Percentiles rank a stretch among this genome's conserved stretches.
phyloP scores from a whole-genome alignment of 768 basidiomycete species.

The Xanthoconium stramineum region DNA sequence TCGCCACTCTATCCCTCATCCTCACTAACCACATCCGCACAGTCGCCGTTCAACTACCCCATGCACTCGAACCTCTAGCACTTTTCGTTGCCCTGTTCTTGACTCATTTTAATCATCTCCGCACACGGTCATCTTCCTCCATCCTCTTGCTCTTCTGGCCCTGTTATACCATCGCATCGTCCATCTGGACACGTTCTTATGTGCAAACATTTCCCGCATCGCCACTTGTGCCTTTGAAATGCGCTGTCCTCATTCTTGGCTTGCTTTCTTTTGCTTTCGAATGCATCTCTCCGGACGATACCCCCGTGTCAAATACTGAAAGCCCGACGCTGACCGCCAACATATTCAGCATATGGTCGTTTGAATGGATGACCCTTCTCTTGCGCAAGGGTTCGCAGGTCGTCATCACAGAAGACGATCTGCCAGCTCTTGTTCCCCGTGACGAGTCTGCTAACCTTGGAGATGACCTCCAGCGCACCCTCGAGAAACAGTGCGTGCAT shows the following conservation, averaged over 20 bases:
- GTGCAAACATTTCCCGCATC: slow-evolving; percentile 30
- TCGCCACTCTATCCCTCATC: slow-evolving; percentile 41
- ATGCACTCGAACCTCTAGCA: slow-evolving; percentile 57
- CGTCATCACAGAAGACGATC: slow-evolving; percentile 81
- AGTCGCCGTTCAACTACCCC: slow-evolving; percentile 46
- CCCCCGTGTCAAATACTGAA: slow-evolving; percentile 46
- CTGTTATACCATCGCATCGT: slow-evolving; percentile 46
- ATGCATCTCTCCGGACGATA: slow-evolving; percentile 60
- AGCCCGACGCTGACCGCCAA: slow-evolving; percentile 76
- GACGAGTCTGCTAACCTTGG: slow-evolving; percentile 76
- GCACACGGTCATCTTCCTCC: slow-evolving; percentile 66
- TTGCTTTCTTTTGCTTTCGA: slow-evolving; percentile 62
- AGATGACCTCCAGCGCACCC: slow-evolving; percentile 51
- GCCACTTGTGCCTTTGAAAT: slow-evolving; percentile 44
- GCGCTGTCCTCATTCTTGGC: slow-evolving; percentile 42
- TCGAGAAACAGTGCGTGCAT: slow-evolving; percentile 59
- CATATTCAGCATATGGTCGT: slow-evolving; percentile 78
- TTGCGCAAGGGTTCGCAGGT: slow-evolving; percentile 64
- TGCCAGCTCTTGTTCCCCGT: slow-evolving; percentile 64
- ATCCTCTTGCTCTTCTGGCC: slow-evolving; percentile 84
- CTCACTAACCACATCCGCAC: slow-evolving; percentile 30
- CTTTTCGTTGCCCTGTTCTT: slow-evolving; percentile 47
- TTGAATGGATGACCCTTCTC: slow-evolving; percentile 82
- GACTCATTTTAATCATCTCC: slow-evolving; percentile 67
- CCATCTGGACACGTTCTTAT: slow-evolving; percentile 62